Conservation (phyloP, 495 filamentous ascomycete species). For the Aspergillus sparsus region DNA sequence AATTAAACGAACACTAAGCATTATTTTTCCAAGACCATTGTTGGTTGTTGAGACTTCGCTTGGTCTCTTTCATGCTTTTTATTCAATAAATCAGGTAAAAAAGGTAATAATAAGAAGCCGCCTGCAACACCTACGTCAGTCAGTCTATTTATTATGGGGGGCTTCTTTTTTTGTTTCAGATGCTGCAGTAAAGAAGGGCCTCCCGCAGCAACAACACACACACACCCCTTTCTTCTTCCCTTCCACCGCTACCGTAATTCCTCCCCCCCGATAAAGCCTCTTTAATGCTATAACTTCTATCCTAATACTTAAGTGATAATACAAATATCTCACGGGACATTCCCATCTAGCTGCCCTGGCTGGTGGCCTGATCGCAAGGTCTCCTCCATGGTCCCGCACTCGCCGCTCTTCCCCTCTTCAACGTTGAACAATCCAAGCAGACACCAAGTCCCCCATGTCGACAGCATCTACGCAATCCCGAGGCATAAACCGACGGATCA, state of each 20-base stretch:
- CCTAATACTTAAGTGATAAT: not conserved
- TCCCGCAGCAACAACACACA: conserved; percentile 25
- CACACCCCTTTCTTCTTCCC: conserved; percentile 23
- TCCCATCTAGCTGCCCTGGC: conserved; percentile 26
- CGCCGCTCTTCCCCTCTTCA: conserved; percentile 29
- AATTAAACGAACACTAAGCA: no score
- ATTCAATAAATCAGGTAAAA: no score
- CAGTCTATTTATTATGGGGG: conserved; percentile 15
- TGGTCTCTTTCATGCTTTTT: no score
- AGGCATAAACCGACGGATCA: conserved; percentile 56
- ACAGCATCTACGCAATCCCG: conserved; percentile 55
- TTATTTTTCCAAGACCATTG: no score
- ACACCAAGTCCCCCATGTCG: conserved; percentile 46
- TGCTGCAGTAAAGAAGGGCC: conserved; percentile 19
- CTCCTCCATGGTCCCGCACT: conserved; percentile 43
- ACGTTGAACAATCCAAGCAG: conserved; percentile 28
- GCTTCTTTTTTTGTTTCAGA: conserved; percentile 28
- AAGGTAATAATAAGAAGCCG: not conserved
- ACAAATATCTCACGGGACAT: conserved; percentile 7
- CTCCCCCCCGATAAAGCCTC: not conserved
- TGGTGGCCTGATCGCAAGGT: conserved; percentile 33
- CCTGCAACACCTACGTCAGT: conserved; percentile 25
- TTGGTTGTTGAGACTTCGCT: no score
- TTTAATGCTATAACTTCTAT: not conserved
- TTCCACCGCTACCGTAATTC: conserved; percentile 12